Percentiles rank a stretch among this genome's conserved stretches.
Evolutionary conservation across 495 filamentous ascomycete genomes (phyloP).

Genomic region (Podospora pseudoanserina): DNA sequence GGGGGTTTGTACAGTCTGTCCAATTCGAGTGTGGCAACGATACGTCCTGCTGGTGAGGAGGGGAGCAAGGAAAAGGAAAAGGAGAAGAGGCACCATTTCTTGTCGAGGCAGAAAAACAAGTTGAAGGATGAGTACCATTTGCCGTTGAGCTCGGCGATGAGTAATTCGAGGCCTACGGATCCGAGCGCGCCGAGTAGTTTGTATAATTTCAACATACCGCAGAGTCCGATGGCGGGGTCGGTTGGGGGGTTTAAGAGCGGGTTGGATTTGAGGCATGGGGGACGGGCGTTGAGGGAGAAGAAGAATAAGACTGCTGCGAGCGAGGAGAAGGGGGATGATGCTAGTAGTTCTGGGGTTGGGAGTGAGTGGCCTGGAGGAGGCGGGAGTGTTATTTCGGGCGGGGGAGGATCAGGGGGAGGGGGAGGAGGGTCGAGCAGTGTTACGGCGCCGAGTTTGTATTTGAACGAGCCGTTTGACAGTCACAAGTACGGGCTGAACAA

Average conservation of each 20-base stretch:
- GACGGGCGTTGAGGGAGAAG: constrained; percentile 80
- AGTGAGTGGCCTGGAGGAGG: constrained; percentile 50
- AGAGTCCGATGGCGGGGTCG: constrained; percentile 65
- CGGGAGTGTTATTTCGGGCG: constrained; percentile 45
- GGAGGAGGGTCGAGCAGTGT: constrained; percentile 18
- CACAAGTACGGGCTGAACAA: constrained; percentile 68
- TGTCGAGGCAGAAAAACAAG: constrained; percentile 90
- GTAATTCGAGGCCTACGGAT: constrained; percentile 83
- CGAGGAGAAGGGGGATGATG: constrained; percentile 60
- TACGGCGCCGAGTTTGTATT: constrained; percentile 30
- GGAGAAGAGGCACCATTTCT: constrained; percentile 75
- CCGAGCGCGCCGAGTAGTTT: constrained; percentile 79
- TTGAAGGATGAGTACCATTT: constrained; percentile 76
- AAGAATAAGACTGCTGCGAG: constrained; percentile 64
- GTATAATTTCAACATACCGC: constrained; percentile 64
- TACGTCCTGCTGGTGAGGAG: constrained; percentile 39
- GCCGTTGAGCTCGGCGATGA: constrained; percentile 81
- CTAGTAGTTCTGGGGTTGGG: constrained; percentile 31
- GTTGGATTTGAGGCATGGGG: constrained; percentile 80
- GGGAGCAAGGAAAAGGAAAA: constrained; percentile 55
- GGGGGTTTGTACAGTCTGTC: constrained; percentile 65
- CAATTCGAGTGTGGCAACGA: constrained; percentile 81
- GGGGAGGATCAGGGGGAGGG: constrained; percentile 21
- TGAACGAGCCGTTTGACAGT: constrained; percentile 46
- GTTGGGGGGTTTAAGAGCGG: constrained; percentile 71